These are phyloP conservation scores for Lenzites betulinus DNA, from an alignment of 768 basidiomycete genomes.

Conservation along the genomic window DNA sequence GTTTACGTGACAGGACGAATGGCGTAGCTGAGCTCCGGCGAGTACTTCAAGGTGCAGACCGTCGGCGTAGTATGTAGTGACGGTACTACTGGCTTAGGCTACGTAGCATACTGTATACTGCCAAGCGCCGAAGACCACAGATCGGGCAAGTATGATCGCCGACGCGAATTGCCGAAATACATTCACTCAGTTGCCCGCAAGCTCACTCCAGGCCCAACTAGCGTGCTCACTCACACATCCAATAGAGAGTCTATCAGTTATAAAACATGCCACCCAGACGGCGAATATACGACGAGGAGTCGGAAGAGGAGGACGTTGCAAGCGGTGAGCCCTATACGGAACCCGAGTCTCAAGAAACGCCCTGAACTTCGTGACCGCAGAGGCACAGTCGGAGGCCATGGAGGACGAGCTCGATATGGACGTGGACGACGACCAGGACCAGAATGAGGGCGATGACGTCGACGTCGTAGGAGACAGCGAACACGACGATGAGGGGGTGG, in stretches of 20 bases:
- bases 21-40: too few species aligned
- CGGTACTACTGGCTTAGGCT: too few species aligned
- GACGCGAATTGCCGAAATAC: background rate
- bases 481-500: slow-evolving; percentile 31
- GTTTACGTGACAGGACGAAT: too few species aligned
- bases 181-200: too few species aligned
- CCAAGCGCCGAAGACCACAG: too few species aligned
- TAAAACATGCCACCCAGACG: slow-evolving; percentile 17
- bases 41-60: too few species aligned
- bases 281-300: slow-evolving; percentile 18
- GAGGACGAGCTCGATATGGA: slow-evolving; percentile 44
- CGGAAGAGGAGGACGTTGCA: slow-evolving; percentile 18
- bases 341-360: background rate
- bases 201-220: too few species aligned
- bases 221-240: too few species aligned
- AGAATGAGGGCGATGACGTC: slow-evolving; percentile 25
- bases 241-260: background rate
- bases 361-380: background rate
- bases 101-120: too few species aligned
- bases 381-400: slow-evolving; percentile 37
- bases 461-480: slow-evolving; percentile 31
- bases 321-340: slow-evolving; percentile 20
- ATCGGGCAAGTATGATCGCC: background rate
- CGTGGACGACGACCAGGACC: slow-evolving; percentile 38
- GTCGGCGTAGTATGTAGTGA: too few species aligned